phyloP scores from a whole-genome alignment of 257 asterid genomes.

The Datura wrightii region DNA sequence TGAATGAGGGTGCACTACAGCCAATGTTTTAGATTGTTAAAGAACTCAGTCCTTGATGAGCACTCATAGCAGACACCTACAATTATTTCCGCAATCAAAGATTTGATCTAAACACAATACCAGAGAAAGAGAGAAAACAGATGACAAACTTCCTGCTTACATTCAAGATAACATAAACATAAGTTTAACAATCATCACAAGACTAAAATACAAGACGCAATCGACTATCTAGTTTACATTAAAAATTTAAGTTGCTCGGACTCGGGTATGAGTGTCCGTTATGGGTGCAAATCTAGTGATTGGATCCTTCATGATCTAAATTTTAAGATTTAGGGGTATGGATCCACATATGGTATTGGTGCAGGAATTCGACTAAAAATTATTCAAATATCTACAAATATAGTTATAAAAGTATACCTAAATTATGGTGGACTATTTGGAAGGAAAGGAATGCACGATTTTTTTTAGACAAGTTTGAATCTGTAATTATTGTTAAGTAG shows the following conservation, averaged over 20 bases:
- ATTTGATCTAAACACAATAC: not conserved
- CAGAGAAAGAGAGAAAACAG: conserved; percentile 12
- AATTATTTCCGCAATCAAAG: not conserved
- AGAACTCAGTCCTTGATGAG: conserved; percentile 14
- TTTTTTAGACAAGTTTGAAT: not conserved
- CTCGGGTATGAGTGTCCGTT: not conserved
- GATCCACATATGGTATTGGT: not conserved
- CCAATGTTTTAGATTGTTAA: conserved; percentile 10
- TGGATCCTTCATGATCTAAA: not conserved
- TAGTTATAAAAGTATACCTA: not conserved
- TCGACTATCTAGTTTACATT: not conserved
- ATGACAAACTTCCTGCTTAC: not conserved
- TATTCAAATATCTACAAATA: not conserved
- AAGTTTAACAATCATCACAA: not conserved
- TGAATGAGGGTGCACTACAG: not conserved
- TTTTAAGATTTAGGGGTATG: not conserved
- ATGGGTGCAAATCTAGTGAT: not conserved
- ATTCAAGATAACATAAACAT: conserved; percentile 1
- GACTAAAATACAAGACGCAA: not conserved
- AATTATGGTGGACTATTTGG: not conserved
- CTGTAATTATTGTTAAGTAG: not conserved
- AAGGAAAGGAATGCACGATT: not conserved
- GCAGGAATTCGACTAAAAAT: too few species aligned
- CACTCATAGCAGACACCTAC: conserved; percentile 16
- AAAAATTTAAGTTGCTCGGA: not conserved